phyloP scores from a whole-genome alignment of 2,329 filamentous ascomycete species.

The Myriosclerotinia scirpicola region DNA sequence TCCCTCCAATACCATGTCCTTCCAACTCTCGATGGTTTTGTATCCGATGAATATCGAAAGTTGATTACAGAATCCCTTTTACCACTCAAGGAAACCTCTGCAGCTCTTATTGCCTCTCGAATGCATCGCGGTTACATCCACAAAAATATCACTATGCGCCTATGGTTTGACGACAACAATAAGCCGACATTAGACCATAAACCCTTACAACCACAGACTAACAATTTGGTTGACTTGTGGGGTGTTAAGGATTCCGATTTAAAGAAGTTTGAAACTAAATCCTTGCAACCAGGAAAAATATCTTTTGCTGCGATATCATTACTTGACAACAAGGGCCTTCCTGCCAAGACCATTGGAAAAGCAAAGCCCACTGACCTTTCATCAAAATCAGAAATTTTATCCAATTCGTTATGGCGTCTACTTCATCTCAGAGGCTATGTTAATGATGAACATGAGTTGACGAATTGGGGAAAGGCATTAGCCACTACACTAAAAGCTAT shows the following conservation, averaged over 20 bases:
- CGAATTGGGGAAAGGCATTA: conserved; percentile 79
- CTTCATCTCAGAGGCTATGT: conserved; percentile 86
- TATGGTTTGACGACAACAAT: conserved; percentile 78
- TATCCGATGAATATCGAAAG: conserved; percentile 75
- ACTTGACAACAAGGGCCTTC: conserved; percentile 64
- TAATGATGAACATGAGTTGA: conserved; percentile 74
- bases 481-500: conserved; percentile 66
- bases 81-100: conserved; percentile 71
- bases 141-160: conserved; percentile 72
- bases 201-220: conserved; percentile 51
- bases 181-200: conserved; percentile 68
- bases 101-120: conserved; percentile 75
- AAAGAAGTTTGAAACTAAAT: conserved; percentile 47
- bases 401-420: conserved; percentile 83
- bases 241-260: conserved; percentile 62
- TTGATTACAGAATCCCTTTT: conserved; percentile 74
- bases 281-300: conserved; percentile 47
- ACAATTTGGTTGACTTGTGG: conserved; percentile 60
- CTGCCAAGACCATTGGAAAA: conserved; percentile 59
- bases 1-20: conserved; percentile 74
- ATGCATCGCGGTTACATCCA: conserved; percentile 82
- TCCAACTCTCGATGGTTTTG: conserved; percentile 82
- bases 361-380: conserved; percentile 44
- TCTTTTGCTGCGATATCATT: conserved; percentile 66
- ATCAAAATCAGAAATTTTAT: conserved; percentile 67